Evolutionary conservation across 1,284 basidiomycete species (phyloP).

Genomic region (Rhodotorula sp.): DNA sequence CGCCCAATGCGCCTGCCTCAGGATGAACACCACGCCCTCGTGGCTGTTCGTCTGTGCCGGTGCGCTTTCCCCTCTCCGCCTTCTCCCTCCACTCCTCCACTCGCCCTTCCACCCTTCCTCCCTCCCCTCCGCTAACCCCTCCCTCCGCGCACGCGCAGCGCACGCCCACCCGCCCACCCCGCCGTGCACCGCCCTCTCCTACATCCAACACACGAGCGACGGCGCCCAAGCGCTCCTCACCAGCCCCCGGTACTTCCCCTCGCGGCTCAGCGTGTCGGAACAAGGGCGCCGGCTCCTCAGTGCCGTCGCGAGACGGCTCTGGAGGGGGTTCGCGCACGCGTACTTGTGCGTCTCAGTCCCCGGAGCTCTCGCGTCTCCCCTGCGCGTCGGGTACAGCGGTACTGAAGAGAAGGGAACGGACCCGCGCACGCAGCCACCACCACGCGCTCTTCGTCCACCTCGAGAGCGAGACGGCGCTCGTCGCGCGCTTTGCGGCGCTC

Average conservation of each 20-base stretch:
- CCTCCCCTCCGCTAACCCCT: conserved; percentile 50
- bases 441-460: conserved; percentile 20
- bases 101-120: conserved; percentile 53
- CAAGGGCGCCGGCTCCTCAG: conserved; percentile 84
- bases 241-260: conserved; percentile 87
- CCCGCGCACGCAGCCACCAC: neutral
- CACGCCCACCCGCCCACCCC: neutral
- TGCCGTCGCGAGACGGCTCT: conserved; percentile 81
- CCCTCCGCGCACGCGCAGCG: neutral
- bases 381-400: too few relatives aligned
- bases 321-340: conserved; percentile 93
- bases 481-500: conserved; percentile 84
- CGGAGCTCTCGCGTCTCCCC: too few relatives aligned
- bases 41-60: conserved; percentile 78
- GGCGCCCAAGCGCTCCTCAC: conserved; percentile 90
- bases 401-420: neutral
- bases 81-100: neutral
- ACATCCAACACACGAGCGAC: conserved; percentile 92
- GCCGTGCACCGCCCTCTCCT: conserved; percentile 90
- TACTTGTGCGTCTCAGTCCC: conserved; percentile 57
- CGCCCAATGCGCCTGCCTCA: conserved; percentile 2
- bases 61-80: too few relatives aligned
- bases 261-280: conserved; percentile 74
- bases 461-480: conserved; percentile 79
- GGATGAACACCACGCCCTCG: neutral